Conservation (phyloP, 192 early-diverging fungal genomes). For the Entomortierella lignicola region DNA sequence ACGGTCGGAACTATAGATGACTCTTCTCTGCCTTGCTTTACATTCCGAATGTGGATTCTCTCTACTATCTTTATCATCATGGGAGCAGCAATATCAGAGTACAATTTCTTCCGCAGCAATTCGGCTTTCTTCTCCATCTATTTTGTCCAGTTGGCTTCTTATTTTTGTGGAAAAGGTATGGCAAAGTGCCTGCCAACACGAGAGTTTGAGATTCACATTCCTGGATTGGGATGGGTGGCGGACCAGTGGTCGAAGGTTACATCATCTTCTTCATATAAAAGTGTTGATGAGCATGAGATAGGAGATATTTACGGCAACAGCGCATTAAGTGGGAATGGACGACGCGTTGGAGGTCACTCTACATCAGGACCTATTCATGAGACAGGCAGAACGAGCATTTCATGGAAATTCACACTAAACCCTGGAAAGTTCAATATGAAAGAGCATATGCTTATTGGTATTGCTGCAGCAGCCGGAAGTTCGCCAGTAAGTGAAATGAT, state of each 20-base stretch:
- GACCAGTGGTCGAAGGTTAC: neutral
- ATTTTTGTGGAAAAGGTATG: constrained; percentile 52
- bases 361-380: constrained; percentile 13
- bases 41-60: constrained; percentile 65
- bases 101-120: constrained; percentile 56
- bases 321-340: constrained; percentile 6
- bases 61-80: constrained; percentile 51
- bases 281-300: constrained; percentile 3
- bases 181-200: constrained; percentile 31
- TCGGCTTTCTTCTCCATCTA: constrained; percentile 45
- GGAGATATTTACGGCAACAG: constrained; percentile 15
- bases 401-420: constrained; percentile 41
- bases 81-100: constrained; percentile 56
- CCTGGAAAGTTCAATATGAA: constrained; percentile 71
- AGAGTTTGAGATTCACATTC: constrained; percentile 34
- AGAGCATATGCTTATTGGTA: constrained; percentile 72
- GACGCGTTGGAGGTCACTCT: neutral
- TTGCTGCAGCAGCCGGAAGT: constrained; percentile 65
- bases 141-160: constrained; percentile 55
- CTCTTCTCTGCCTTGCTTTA: constrained; percentile 58
- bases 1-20: constrained; percentile 55
- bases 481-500: constrained; percentile 50
- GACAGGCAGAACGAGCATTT: neutral
- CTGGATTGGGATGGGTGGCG: neutral
- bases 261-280: neutral